Evolutionary conservation across 73 alveolate genomes (phyloP).

Genomic region (Diophrys appendiculata): DNA sequence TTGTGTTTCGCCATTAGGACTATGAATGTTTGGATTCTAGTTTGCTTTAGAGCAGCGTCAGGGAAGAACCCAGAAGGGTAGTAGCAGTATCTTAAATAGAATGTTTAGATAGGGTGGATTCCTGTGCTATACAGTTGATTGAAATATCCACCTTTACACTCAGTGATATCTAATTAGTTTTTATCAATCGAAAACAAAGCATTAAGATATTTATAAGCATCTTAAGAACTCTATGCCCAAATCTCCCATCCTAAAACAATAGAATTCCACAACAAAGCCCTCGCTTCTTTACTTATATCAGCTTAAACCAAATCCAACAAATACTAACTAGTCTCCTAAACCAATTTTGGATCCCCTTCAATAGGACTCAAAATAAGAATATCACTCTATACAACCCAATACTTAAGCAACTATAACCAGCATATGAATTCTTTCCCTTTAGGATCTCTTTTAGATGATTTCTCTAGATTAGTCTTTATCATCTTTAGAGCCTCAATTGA

Average conservation of each 20-base stretch:
- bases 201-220: conserved; percentile 15
- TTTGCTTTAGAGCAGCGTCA: conserved; percentile 17
- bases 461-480: too few relatives aligned
- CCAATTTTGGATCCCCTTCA: conserved; percentile 8
- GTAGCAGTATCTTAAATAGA: not conserved
- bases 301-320: too few relatives aligned
- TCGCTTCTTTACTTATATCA: too few relatives aligned
- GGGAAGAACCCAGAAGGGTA: conserved; percentile 23
- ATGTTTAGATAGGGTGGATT: conserved; percentile 21
- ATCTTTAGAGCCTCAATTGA: conserved; percentile 23
- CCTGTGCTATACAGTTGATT: too few relatives aligned
- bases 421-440: not conserved
- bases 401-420: not conserved
- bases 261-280: too few relatives aligned
- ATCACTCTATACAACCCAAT: conserved; percentile 8
- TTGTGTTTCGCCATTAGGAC: conserved; percentile 18
- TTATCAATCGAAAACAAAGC: conserved; percentile 3
- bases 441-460: not conserved
- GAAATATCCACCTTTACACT: too few relatives aligned
- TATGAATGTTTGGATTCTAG: conserved; percentile 12
- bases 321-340: too few relatives aligned
- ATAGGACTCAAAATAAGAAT: not conserved
- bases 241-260: conserved; percentile 51
- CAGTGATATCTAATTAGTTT: too few relatives aligned
- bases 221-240: conserved; percentile 1